Conservation (phyloP, 441 rosid species). For the Eruca vesicaria region DNA sequence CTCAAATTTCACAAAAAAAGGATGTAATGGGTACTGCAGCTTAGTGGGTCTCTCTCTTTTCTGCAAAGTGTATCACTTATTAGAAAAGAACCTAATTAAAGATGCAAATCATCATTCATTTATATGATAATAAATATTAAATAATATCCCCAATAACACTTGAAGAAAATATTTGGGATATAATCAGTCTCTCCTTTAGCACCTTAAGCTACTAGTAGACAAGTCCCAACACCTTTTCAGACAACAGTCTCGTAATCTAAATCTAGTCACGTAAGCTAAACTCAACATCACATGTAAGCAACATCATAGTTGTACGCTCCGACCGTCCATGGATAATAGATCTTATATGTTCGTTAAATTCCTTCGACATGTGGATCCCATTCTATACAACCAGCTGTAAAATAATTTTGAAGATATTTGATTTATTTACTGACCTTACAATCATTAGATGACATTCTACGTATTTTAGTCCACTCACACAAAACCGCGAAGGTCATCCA, state of each 20-base stretch:
- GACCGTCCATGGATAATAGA: no score
- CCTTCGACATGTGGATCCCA: no score
- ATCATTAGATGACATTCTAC: no score
- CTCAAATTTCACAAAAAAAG: constrained; percentile 42
- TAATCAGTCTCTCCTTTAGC: constrained; percentile 14
- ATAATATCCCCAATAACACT: constrained; percentile 14
- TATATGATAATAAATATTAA: constrained; percentile 12
- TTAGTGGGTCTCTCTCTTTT: constrained; percentile 64
- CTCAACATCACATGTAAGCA: constrained; percentile 20
- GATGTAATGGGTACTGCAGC: constrained; percentile 39
- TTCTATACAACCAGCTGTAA: no score
- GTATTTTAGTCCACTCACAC: no score
- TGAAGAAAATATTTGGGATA: constrained; percentile 16
- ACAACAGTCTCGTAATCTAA: constrained; percentile 14
- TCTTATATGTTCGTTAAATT: no score
- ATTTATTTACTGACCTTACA: no score
- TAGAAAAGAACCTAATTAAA: constrained; percentile 35
- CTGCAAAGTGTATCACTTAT: constrained; percentile 44
- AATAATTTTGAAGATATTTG: no score
- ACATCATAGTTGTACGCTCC: no score
- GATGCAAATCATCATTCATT: constrained; percentile 39
- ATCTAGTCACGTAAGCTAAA: constrained; percentile 23
- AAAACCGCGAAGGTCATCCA: no score
- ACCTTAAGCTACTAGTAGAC: constrained; percentile 28
- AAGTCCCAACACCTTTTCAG: constrained; percentile 27